phyloP scores from a whole-genome alignment of 202 grass and related monocot genomes.

The Cymbopogon flexuosus region DNA sequence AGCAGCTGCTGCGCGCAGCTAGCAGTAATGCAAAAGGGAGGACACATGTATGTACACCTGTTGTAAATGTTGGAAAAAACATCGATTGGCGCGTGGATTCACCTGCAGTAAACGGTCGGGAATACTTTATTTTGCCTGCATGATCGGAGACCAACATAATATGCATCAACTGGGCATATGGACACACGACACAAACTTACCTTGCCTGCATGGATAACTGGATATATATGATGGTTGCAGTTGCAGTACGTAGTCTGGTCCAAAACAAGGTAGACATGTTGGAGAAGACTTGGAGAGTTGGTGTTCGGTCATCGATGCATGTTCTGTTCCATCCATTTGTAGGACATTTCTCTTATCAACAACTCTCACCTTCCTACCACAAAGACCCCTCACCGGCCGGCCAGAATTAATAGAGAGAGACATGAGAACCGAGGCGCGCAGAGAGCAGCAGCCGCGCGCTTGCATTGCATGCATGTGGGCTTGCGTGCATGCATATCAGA shows the following conservation, averaged over 20 bases:
- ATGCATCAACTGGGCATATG: not conserved
- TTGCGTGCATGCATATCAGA: too few relatives aligned
- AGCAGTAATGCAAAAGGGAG: not conserved
- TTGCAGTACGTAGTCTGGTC: not conserved
- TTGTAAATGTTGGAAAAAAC: not conserved
- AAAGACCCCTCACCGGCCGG: not conserved
- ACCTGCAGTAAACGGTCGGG: conserved; percentile 3
- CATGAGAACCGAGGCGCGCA: not conserved
- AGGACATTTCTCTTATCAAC: conserved; percentile 25
- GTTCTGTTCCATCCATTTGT: conserved; percentile 4
- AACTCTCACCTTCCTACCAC: not conserved
- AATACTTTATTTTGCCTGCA: not conserved
- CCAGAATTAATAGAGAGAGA: conserved; percentile 2
- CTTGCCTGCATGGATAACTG: not conserved
- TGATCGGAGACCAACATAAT: not conserved
- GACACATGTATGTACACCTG: conserved; percentile 15
- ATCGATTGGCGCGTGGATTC: not conserved
- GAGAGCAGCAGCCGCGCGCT: not conserved
- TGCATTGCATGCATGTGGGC: too few relatives aligned
- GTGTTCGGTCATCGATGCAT: not conserved
- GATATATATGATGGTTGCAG: not conserved
- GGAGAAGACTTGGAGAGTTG: not conserved
- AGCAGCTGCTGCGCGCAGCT: not conserved
- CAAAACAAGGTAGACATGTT: conserved; percentile 2
- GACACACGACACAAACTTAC: not conserved